phyloP scores from a whole-genome alignment of 2,329 filamentous ascomycete species.

The Penicillium sp. region DNA sequence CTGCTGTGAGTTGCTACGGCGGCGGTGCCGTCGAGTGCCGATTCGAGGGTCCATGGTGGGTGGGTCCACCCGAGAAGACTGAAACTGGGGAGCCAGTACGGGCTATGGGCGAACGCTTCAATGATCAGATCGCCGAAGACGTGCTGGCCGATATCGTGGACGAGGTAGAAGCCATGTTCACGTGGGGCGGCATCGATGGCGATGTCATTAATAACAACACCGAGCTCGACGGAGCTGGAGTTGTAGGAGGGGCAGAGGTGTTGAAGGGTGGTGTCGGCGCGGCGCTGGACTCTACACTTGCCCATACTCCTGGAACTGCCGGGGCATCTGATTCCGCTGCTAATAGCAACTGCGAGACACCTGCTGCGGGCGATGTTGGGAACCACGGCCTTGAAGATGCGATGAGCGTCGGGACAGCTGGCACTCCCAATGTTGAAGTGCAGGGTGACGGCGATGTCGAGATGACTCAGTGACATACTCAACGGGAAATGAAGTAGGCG shows the following conservation, averaged over 20 bases:
- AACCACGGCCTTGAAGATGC: conserved; percentile 23
- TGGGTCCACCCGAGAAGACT: conserved; percentile 61
- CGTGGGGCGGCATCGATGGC: conserved; percentile 52
- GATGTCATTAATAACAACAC: conserved; percentile 29
- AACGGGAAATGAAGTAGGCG: conserved; percentile 4
- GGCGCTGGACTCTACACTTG: conserved; percentile 27
- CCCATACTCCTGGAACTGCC: conserved; percentile 14
- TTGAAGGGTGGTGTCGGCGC: conserved; percentile 33
- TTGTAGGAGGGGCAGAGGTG: conserved; percentile 32
- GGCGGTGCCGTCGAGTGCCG: conserved; percentile 90
- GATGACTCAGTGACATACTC: conserved; percentile 21
- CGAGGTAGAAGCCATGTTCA: conserved; percentile 73
- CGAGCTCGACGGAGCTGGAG: conserved; percentile 25
- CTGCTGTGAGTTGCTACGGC: conserved; percentile 85
- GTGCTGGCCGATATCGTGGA: conserved; percentile 90
- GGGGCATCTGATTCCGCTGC: conserved; percentile 19
- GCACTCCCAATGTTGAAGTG: conserved; percentile 20
- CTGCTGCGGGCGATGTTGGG: conserved; percentile 14
- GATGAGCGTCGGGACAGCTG: conserved; percentile 22
- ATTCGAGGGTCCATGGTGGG: conserved; percentile 93
- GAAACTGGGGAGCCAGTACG: conserved; percentile 49
- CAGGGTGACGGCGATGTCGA: conserved; percentile 30
- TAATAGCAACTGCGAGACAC: conserved; percentile 23
- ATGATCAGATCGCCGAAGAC: conserved; percentile 93
- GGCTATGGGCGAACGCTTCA: conserved; percentile 73